Conservation (phyloP, 2,329 filamentous ascomycete species). For the Botrytis byssoidea region DNA sequence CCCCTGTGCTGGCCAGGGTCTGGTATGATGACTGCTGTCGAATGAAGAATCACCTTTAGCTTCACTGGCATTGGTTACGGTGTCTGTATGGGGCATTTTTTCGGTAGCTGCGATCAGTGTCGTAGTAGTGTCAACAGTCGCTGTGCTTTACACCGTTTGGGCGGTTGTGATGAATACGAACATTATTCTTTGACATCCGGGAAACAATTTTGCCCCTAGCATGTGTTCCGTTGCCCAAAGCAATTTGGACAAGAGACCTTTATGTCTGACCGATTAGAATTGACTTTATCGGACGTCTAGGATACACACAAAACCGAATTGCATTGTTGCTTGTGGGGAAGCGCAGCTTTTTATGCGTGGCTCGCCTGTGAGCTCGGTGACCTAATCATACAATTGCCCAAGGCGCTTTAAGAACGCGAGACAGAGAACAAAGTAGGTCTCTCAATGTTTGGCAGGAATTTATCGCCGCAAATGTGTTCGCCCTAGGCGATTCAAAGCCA, state of each 20-base stretch:
- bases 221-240: not conserved
- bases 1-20: not conserved
- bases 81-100: not conserved
- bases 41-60: not conserved
- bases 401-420: not conserved
- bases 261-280: not conserved
- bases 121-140: not conserved
- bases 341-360: not conserved
- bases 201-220: not conserved
- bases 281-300: not conserved
- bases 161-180: not conserved
- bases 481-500: not conserved
- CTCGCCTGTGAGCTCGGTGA: not conserved
- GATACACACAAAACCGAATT: not conserved
- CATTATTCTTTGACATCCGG: not conserved
- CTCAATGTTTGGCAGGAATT: not conserved
- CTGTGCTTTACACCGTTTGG: not conserved
- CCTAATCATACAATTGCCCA: not conserved
- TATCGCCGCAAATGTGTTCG: not conserved
- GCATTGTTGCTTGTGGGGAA: not conserved
- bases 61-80: not conserved
- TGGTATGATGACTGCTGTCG: not conserved
- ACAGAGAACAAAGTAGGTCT: not conserved
- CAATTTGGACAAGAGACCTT: not conserved
- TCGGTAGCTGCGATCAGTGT: not conserved